Evolutionary conservation across 345 rosid species (phyloP), one percentile per base, ranked within the genome.

Genomic region (Viola odorata): DNA sequence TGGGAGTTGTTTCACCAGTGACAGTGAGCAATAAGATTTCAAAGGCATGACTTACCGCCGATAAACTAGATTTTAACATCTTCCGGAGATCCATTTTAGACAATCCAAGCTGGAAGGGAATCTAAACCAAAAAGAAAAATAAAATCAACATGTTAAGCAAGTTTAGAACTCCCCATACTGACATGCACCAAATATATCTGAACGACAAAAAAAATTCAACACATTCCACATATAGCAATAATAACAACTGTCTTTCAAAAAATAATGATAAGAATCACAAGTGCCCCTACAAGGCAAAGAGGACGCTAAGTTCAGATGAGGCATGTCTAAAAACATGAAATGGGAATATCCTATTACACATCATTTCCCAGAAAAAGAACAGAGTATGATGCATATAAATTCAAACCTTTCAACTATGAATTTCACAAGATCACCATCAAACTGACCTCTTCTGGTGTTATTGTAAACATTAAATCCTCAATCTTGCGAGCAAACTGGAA

Each of bases 371-470:
- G 32, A 0, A 56, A 56, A 56, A 41, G 60, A 39, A 56, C 23
- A 40, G 41, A 9, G 3, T 56, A 41, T 7, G 15, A 56, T 5
- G 47, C 8, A 56, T 13, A 3, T 12, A 9, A 23, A 15, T 15
- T 53, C 15, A 3, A 56, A 6, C 15, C 4, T 16, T 15, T 56
- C 49, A 59, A 55, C 44, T 32, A 41, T 39, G 16, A 41, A 49
- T 23, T 23, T 61, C 45, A 54, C 12, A 11, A 12, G 50, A 65
- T 45, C 36, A 48, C 45, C 38, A 37, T 59, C 5, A 55, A 32
- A 69, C 87, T 66, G 54, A 91, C 99, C 96, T 94, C 99, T 77
- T 94, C 99, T 45, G 96, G 92, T 40, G 92, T 70, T 58, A 94
- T 86, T 14, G 99, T 91, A 77, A 82, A 91, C 97, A 91, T 91